phyloP scores from a whole-genome alignment of 2,329 filamentous ascomycete genomes.

The Phyllosticta citriasiana region DNA sequence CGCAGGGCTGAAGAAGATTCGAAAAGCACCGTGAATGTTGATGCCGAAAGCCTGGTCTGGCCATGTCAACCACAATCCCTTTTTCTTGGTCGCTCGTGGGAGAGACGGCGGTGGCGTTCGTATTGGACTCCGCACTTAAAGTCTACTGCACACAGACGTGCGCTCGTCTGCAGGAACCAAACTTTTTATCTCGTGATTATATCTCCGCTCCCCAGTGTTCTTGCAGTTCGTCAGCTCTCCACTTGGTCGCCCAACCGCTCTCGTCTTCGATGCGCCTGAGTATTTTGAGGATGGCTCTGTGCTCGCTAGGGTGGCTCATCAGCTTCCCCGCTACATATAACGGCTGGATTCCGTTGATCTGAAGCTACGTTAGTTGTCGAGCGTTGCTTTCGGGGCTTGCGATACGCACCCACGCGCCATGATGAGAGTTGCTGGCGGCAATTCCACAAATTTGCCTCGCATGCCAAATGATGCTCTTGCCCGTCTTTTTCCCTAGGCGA shows the following conservation, averaged over 20 bases:
- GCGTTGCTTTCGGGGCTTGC: slow-evolving; percentile 14
- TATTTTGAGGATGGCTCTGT: slow-evolving; percentile 37
- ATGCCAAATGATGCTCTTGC: slow-evolving; percentile 36
- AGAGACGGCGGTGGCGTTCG: neutral
- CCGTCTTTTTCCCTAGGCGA: slow-evolving; percentile 5
- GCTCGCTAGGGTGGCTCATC: slow-evolving; percentile 37
- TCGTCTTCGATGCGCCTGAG: slow-evolving; percentile 42
- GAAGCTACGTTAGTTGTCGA: neutral
- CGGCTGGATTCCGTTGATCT: slow-evolving; percentile 26
- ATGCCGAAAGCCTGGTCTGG: neutral
- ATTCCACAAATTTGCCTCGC: slow-evolving; percentile 39
- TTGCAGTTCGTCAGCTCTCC: slow-evolving; percentile 43
- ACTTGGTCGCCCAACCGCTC: slow-evolving; percentile 44
- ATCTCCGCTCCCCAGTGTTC: slow-evolving; percentile 38
- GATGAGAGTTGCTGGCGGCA: slow-evolving; percentile 34
- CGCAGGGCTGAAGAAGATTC: neutral
- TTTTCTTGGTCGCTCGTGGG: neutral
- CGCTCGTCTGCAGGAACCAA: neutral
- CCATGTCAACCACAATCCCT: neutral
- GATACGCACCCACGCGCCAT: slow-evolving; percentile 36
- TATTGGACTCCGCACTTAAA: neutral
- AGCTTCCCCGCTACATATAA: slow-evolving; percentile 39
- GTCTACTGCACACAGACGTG: neutral
- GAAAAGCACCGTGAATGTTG: neutral
- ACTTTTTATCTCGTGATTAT: neutral